These are phyloP conservation scores for Circinella minor DNA, from an alignment of 371 early-diverging fungal genomes.

Conservation along the genomic window DNA sequence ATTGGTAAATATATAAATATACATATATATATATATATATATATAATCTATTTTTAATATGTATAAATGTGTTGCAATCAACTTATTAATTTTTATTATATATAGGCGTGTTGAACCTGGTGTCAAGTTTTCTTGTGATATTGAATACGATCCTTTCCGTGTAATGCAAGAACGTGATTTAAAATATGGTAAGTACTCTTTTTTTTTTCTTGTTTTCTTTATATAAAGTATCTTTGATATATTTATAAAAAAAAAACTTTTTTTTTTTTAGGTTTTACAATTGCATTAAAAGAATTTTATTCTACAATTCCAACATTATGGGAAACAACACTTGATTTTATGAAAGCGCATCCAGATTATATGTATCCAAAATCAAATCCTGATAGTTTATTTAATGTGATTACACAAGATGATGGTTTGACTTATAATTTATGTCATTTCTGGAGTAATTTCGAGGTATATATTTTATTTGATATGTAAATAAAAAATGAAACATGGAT, in stretches of 20 bases:
- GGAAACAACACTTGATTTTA: conserved; percentile 71
- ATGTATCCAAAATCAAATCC: conserved; percentile 50
- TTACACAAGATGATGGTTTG: conserved; percentile 44
- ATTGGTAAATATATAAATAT: too few relatives aligned
- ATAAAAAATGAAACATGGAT: background rate
- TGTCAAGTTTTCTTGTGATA: conserved; percentile 84
- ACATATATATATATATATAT: too few relatives aligned
- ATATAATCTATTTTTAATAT: too few relatives aligned
- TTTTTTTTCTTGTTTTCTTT: too few relatives aligned
- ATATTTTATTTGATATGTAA: conserved; percentile 3
- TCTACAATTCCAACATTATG: conserved; percentile 89
- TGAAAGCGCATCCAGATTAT: conserved; percentile 43
- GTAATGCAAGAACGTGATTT: conserved; percentile 80
- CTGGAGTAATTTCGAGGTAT: conserved; percentile 60
- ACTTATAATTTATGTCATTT: conserved; percentile 74
- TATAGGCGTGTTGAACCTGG: conserved; percentile 93
- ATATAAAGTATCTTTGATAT: too few relatives aligned
- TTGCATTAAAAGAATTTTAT: conserved; percentile 77
- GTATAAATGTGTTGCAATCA: too few relatives aligned
- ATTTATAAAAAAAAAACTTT: too few relatives aligned
- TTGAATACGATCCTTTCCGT: conserved; percentile 90
- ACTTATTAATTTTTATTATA: too few relatives aligned
- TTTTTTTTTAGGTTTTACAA: conserved; percentile 59
- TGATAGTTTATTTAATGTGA: conserved; percentile 36
- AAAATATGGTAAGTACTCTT: conserved; percentile 76